Evolutionary conservation across 2,329 filamentous ascomycete species (phyloP), one percentile per base, ranked within the genome.

Genomic region (Calonectria pteridis): DNA sequence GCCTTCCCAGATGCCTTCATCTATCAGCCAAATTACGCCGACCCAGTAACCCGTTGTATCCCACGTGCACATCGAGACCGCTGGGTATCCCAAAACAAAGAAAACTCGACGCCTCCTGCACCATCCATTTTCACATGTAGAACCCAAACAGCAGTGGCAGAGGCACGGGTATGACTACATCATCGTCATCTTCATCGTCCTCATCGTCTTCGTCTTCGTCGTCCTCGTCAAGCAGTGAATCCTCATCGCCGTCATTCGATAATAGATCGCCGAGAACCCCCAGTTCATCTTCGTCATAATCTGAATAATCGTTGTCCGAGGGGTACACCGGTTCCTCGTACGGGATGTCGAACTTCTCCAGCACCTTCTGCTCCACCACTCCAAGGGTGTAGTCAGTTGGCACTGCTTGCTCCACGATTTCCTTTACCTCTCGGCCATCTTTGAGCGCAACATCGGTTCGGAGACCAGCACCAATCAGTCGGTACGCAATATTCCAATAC

Each of bases 401-500:
- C 18, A 81, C 74, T 10, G 77, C 78, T 28, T 72, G 63, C 33
- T 79, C 71, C 59, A 81, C 75, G 5, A 81, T 65, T 43, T 76
- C 67, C 71, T 75, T 81, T 9, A 81, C 49, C 20, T 73, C 64
- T 26, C 72, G 65, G 14, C 72, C 78, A 62, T 81, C 78, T 11
- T 67, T 37, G 13, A 78, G 74, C 64, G 72, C 70, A 13, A 81
- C 74, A 43, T 81, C 79, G n/a, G 78, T 80, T 62, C 78, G 73
- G 35, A 81, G 62, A 7, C 79, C 79, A 23, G 78, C 79, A 23
- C 58, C 71, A 23, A 81, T 74, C 26, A 81, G 55, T 2, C 76
- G 78, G 23, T 74, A 75, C 23, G 76, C 76, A 53, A 79, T 77
- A 37, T 74, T 79, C 79, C 79, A 81, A 70, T 81, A 79, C 55